Conservation (phyloP, 495 filamentous ascomycete species). For the Pseudoneurospora amorphoporcata region DNA sequence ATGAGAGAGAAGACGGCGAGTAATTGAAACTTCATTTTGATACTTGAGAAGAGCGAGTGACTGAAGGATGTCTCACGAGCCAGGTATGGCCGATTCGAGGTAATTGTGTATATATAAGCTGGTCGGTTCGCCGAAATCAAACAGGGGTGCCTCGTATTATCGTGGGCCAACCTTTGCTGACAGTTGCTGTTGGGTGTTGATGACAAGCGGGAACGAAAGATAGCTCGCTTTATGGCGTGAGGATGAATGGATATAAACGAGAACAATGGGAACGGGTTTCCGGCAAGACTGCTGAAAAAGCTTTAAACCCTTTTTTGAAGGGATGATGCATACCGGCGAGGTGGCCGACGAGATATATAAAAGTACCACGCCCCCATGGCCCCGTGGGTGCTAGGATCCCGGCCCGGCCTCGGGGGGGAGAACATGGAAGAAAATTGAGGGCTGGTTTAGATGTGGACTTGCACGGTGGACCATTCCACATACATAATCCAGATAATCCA, state of each 20-base stretch:
- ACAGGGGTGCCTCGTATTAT: not conserved
- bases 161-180: not conserved
- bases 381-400: not conserved
- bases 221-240: not conserved
- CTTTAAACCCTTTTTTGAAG: not conserved
- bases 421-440: not conserved
- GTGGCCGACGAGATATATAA: not conserved
- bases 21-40: constrained; percentile 17
- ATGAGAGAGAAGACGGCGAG: constrained; percentile 13
- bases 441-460: not conserved
- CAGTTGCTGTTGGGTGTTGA: not conserved
- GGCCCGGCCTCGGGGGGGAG: not conserved
- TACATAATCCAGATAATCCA: not conserved
- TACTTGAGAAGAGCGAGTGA: not conserved
- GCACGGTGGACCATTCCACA: not conserved
- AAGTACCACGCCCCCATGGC: not conserved
- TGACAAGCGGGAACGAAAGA: not conserved
- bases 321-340: not conserved
- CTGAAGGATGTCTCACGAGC: not conserved
- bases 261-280: not conserved
- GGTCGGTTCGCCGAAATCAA: not conserved
- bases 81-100: not conserved
- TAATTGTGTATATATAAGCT: not conserved
- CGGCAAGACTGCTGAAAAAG: not conserved
- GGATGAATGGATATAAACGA: not conserved